Conservation (phyloP, 306 rosid species). For the Sechiopsis laciniata region DNA sequence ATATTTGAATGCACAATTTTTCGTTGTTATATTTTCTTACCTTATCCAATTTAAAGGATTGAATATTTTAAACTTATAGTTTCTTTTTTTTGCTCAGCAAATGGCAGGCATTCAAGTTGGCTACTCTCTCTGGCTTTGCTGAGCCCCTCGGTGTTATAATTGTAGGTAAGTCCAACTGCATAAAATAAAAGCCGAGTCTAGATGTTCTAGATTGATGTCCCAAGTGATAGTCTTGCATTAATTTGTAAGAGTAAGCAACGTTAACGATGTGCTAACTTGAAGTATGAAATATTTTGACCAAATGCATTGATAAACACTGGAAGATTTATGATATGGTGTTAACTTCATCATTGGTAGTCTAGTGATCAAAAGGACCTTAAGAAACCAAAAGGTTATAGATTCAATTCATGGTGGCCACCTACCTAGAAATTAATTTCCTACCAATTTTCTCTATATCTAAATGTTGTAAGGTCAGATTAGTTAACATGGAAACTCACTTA, state of each 20-base stretch:
- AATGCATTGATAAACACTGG: neutral
- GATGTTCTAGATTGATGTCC: constrained; percentile 17
- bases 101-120: constrained; percentile 98
- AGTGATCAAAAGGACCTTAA: no score
- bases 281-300: neutral
- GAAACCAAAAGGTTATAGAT: no score
- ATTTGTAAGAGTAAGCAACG: constrained; percentile 17
- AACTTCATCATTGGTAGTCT: no score
- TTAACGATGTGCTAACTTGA: neutral
- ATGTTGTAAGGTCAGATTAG: no score
- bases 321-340: neutral
- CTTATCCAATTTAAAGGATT: neutral
- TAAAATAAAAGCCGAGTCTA: constrained; percentile 20
- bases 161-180: constrained; percentile 55
- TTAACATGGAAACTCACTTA: no score
- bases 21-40: neutral
- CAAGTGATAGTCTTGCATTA: constrained; percentile 15
- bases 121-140: constrained; percentile 93
- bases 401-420: no score
- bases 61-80: constrained; percentile 4
- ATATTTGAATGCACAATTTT: neutral
- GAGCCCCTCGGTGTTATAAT: constrained; percentile 90
- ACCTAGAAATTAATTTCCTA: no score
- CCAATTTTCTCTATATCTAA: no score
- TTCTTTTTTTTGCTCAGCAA: constrained; percentile 35